These are phyloP conservation scores for Colletotrichum sp. DNA, from an alignment of 2,329 filamentous ascomycete genomes.

Conservation along the genomic window DNA sequence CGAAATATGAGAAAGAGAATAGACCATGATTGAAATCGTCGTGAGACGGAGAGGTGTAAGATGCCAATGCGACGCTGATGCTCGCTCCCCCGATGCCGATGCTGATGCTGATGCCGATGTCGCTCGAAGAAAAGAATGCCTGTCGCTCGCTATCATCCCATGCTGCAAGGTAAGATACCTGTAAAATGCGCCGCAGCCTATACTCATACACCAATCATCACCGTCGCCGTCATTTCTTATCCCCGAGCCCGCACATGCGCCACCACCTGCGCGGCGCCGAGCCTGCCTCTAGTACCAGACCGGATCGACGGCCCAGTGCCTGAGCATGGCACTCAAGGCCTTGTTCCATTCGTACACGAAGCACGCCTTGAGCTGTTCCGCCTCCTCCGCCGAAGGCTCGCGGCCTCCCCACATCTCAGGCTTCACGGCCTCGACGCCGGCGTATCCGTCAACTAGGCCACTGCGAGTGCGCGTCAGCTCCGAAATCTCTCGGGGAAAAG, in stretches of 20 bases:
- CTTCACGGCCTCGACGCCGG: constrained; percentile 63
- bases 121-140: neutral
- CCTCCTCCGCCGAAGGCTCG: constrained; percentile 59
- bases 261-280: neutral
- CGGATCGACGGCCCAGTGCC: constrained; percentile 70
- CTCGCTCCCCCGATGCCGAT: neutral
- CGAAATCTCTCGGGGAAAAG: neutral
- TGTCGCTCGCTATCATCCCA: neutral
- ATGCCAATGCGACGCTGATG: neutral
- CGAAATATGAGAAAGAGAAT: neutral
- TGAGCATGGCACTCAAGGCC: constrained; percentile 69
- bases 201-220: constrained; percentile 53
- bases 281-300: constrained; percentile 41
- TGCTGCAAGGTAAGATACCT: neutral
- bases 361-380: constrained; percentile 62
- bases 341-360: constrained; percentile 72
- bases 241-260: constrained; percentile 40
- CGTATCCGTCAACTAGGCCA: constrained; percentile 65
- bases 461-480: constrained; percentile 36
- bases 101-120: neutral
- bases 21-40: neutral
- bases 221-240: constrained; percentile 46
- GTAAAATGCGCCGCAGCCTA: neutral
- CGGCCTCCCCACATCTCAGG: constrained; percentile 74
- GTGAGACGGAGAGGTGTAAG: neutral